Base-by-base conservation (phyloP, 345 rosid genomes). In the Pistacia integerrima region DNA sequence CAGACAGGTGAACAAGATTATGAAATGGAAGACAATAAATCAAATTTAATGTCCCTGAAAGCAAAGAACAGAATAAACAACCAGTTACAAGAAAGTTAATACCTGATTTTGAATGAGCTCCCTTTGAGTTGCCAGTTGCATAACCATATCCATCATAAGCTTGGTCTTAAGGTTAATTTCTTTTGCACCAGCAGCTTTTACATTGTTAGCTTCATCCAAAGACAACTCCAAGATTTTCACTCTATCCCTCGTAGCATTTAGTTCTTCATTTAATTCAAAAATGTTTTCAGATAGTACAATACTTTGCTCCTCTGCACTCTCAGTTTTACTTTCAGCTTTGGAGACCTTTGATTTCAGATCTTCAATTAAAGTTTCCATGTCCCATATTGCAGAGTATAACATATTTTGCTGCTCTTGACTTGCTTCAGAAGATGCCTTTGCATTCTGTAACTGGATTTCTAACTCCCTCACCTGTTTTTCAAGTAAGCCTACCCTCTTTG, bases 321-420 rank as follows among this genome's bases (percentile, higher is more conserved):
- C 96, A 2, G 80, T 86, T 79, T 85, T 89, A 79, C 84, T 87
- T 80, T 95, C 99, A 49, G 97, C 97, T 85, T 83, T 93, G n/a
- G 94, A 85, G 54, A 90, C 97, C 84, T 96, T 96, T 14, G 97
- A 93, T 65, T 92, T 96, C 62, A 93, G 84, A 81, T 96, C 99
- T 78, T 93, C 98, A 51, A 96, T 93, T 69, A 96, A 83, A 2
- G 91, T 93, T 81, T 96, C 99, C 99, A 96, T 96, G 80, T 96
- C 99, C 99, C 98, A 96, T 76, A 96, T 96, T 62, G 99, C 99
- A 70, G 97, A 81, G 74, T 96, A 96, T 78, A 96, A 72, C 99
- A 90, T 88, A 77, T 90, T 93, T 73, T 93, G 98, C 83, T 96
- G 98, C 83, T 96, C 99, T 81, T 90, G 98, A 81, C 91, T 84